Evolutionary conservation across 1,139 yeast genomes (phyloP).

Genomic region (Suhomyces maxii): DNA sequence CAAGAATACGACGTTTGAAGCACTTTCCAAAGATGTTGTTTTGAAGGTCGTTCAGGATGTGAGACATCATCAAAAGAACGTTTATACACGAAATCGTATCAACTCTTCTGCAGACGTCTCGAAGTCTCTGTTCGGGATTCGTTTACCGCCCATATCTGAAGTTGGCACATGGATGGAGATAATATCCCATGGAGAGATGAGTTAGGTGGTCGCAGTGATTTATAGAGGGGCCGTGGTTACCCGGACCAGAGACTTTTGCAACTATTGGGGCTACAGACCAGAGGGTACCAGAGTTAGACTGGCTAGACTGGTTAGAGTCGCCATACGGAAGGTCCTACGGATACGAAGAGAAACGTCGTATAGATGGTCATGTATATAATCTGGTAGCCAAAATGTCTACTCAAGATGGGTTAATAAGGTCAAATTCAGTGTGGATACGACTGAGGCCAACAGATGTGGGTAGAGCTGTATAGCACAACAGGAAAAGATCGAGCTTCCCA

Average conservation of each 20-base stretch:
- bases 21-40: too few relatives aligned
- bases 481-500: too few relatives aligned
- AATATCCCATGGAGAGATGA: conserved; percentile 29
- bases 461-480: too few relatives aligned
- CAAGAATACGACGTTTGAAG: too few relatives aligned
- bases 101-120: conserved; percentile 46
- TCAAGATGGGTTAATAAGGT: too few relatives aligned
- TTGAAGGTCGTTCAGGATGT: conserved; percentile 20
- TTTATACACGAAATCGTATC: conserved; percentile 25
- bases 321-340: too few relatives aligned
- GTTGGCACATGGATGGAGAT: conserved; percentile 47
- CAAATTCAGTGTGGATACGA: too few relatives aligned
- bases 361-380: too few relatives aligned
- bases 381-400: too few relatives aligned
- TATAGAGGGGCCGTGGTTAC: conserved; percentile 4
- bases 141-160: conserved; percentile 48
- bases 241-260: conserved; percentile 9
- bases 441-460: too few relatives aligned
- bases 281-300: not conserved
- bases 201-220: not conserved
- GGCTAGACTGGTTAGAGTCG: too few relatives aligned
- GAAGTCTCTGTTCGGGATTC: conserved; percentile 39
- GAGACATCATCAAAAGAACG: conserved; percentile 43
- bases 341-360: too few relatives aligned
- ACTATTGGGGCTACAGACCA: not conserved